Conservation (phyloP, 2,329 filamentous ascomycete genomes). For the Trichoderma breve region DNA sequence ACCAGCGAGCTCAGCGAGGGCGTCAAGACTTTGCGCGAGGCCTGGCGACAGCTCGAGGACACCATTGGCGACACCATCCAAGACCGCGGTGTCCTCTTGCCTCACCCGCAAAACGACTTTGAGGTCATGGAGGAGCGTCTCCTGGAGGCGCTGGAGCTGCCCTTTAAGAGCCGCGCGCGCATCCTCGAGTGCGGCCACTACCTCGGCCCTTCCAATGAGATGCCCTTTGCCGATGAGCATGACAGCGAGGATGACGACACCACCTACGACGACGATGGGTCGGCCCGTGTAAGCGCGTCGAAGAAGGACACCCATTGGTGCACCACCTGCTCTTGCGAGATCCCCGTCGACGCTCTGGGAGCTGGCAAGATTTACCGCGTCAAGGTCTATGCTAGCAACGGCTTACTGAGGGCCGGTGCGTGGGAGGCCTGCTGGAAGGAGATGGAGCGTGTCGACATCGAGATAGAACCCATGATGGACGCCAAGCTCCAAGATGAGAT, state of each 20-base stretch:
- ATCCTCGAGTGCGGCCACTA: slow-evolving; percentile 78
- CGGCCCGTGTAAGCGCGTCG: slow-evolving; percentile 26
- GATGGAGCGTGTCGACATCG: slow-evolving; percentile 98
- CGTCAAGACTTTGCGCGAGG: slow-evolving; percentile 54
- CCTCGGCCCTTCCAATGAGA: slow-evolving; percentile 57
- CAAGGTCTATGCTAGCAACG: slow-evolving; percentile 92
- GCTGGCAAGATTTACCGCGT: slow-evolving; percentile 65
- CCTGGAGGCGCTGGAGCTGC: slow-evolving; percentile 71
- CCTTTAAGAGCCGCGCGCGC: slow-evolving; percentile 60
- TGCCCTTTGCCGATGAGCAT: slow-evolving; percentile 42
- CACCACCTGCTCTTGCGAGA: slow-evolving; percentile 53
- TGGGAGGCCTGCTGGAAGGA: slow-evolving; percentile 95
- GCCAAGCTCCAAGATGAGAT: slow-evolving; percentile 58
- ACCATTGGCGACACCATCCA: slow-evolving; percentile 71
- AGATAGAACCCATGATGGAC: slow-evolving; percentile 74
- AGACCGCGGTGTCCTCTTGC: slow-evolving; percentile 69
- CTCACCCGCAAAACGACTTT: slow-evolving; percentile 77
- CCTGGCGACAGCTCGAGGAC: slow-evolving; percentile 66
- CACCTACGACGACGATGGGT: slow-evolving; percentile 34
- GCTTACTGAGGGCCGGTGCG: slow-evolving; percentile 84
- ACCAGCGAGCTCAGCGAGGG: slow-evolving; percentile 44
- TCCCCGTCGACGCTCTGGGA: slow-evolving; percentile 53
- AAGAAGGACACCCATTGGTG: slow-evolving; percentile 53
- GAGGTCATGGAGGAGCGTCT: slow-evolving; percentile 76
- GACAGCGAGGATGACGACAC: slow-evolving; percentile 48